Evolutionary conservation across 83 land plant genomes (phyloP).

Genomic region (Picea mariana): DNA sequence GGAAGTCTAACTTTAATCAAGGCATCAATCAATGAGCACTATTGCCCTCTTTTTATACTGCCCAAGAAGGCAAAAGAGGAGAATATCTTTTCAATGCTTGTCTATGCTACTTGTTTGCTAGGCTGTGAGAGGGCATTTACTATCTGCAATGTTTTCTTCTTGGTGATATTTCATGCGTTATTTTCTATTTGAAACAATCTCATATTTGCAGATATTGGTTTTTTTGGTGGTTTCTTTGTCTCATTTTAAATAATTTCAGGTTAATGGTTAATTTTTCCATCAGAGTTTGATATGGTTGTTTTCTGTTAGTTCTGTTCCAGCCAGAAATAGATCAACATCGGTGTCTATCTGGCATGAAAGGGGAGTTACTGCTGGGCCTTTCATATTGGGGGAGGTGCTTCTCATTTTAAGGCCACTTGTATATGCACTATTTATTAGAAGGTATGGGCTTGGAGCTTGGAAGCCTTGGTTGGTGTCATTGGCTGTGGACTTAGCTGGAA

Average conservation of each 20-base stretch:
- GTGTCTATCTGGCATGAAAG: conserved; percentile 41
- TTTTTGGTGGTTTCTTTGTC: neutral
- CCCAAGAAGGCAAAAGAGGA: neutral
- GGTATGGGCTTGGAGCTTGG: conserved; percentile 87
- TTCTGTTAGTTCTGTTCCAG: conserved; percentile 31
- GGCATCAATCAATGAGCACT: neutral
- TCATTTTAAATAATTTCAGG: neutral
- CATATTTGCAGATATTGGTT: neutral
- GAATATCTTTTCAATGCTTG: neutral
- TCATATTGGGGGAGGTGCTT: conserved; percentile 64
- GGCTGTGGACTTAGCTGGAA: conserved; percentile 64
- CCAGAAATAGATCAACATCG: conserved; percentile 38
- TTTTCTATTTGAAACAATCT: too few relatives aligned
- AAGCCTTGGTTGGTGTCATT: conserved; percentile 85
- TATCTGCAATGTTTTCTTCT: neutral
- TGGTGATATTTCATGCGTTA: too few relatives aligned
- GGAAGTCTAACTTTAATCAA: neutral
- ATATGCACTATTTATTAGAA: conserved; percentile 80
- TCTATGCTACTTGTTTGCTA: neutral
- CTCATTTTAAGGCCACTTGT: conserved; percentile 80
- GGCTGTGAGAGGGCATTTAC: too few relatives aligned
- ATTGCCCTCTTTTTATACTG: neutral
- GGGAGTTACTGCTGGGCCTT: conserved; percentile 45
- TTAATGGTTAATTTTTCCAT: neutral
- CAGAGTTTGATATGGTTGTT: conserved; percentile 1